These are phyloP conservation scores for Monosporascus sp. DNA, from an alignment of 2,329 filamentous ascomycete genomes.

Conservation along the genomic window DNA sequence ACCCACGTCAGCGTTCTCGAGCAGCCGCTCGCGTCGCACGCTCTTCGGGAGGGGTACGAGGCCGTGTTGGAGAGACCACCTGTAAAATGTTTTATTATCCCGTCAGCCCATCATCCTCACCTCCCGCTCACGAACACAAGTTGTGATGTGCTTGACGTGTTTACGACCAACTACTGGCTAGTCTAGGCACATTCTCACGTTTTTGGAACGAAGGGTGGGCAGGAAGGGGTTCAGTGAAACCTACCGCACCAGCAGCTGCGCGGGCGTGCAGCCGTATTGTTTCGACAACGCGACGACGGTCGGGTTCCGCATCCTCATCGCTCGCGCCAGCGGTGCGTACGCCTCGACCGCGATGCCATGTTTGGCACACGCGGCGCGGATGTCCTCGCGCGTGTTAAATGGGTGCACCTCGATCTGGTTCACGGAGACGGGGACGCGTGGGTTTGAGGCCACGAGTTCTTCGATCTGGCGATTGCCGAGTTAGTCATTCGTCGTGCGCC, in stretches of 20 bases:
- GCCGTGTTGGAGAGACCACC: slow-evolving; percentile 73
- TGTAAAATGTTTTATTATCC: slow-evolving; percentile 13
- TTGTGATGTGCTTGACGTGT: no score
- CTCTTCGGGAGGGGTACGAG: slow-evolving; percentile 74
- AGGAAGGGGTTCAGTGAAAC: slow-evolving; percentile 4
- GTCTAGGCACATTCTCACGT: no score
- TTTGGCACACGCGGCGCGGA: slow-evolving; percentile 60
- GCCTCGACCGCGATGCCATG: slow-evolving; percentile 70
- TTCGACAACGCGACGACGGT: slow-evolving; percentile 56
- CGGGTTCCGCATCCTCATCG: slow-evolving; percentile 63
- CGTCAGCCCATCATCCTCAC: no score
- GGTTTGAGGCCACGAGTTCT: slow-evolving; percentile 60
- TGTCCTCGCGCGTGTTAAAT: slow-evolving; percentile 69
- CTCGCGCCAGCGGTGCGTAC: slow-evolving; percentile 73
- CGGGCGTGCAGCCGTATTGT: slow-evolving; percentile 66
- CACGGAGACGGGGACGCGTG: slow-evolving; percentile 60
- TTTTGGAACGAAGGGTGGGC: no score
- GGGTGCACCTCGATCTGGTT: slow-evolving; percentile 82
- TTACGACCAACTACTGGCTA: no score
- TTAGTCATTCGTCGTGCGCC: neutral
- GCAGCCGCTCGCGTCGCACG: slow-evolving; percentile 54
- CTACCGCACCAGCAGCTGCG: slow-evolving; percentile 64
- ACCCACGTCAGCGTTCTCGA: slow-evolving; percentile 59
- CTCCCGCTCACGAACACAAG: no score
- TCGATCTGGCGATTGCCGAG: slow-evolving; percentile 45